phyloP scores from a whole-genome alignment of 2,329 filamentous ascomycete genomes.

The Grosmannia serpens region DNA sequence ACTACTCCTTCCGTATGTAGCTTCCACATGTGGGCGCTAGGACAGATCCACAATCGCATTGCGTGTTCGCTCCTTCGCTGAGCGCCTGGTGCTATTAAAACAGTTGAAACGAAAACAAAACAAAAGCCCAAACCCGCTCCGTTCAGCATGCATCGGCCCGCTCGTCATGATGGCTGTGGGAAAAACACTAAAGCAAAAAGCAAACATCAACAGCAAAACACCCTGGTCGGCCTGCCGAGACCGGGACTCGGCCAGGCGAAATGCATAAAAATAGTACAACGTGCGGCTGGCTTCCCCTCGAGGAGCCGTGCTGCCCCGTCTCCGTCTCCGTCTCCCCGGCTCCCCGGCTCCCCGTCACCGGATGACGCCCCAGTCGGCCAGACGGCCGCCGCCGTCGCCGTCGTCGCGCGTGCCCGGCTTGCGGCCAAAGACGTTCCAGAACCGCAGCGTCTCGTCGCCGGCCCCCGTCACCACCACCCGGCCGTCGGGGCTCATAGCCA shows the following conservation, averaged over 20 bases:
- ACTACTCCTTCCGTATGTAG: no score
- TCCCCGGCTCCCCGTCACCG: slow-evolving; percentile 31
- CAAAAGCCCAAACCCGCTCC: not conserved
- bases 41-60: no score
- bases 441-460: slow-evolving; percentile 88
- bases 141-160: not conserved
- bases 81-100: not conserved
- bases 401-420: slow-evolving; percentile 62
- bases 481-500: slow-evolving; percentile 95
- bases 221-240: not conserved
- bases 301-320: not conserved
- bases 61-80: not conserved
- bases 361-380: slow-evolving; percentile 77
- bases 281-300: no score
- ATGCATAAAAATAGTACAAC: not conserved
- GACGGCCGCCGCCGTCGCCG: slow-evolving; percentile 46
- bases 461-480: slow-evolving; percentile 90
- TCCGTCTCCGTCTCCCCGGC: not conserved
- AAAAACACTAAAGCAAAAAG: not conserved
- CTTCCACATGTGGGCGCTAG: no score
- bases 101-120: not conserved
- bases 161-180: not conserved
- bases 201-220: not conserved
- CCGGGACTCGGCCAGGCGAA: not conserved
- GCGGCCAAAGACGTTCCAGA: slow-evolving; percentile 93